Evolutionary conservation across 305 asterid species (phyloP), one percentile per base, ranked within the genome.

Genomic region (Solanum hybrid): DNA sequence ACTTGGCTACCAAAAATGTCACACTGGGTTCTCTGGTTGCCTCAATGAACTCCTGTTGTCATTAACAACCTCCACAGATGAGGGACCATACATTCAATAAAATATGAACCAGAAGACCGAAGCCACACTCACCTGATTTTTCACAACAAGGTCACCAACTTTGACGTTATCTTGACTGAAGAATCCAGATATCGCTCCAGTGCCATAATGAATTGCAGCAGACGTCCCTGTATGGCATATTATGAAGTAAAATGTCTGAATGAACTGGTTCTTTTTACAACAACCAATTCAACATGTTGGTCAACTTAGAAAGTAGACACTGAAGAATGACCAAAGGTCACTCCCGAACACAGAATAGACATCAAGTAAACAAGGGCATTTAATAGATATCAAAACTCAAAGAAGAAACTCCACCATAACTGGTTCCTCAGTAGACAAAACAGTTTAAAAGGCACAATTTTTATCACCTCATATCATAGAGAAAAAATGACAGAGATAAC

Each of bases 11-110:
- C 92, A 97, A 86, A 93, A 96, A 97, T 29, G 98, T 94, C 32
- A 96, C 91, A 89, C 99, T 90, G 72, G 99, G 99, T 90, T 97
- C 99, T 87, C 92, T 93, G 17, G 99, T 95, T 79, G 99, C 98
- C 94, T 97, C 99, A n/a, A 97, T 97, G 88, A 97, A 96, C 84
- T 93, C 98, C 99, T 96, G 92, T 81, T 26, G 80, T 85, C 87
- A 38, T 85, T 51, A 84, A 89, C 64, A 36, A 42, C 56, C 56
- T 29, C 66, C 19, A 71, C 17, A 6, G 29, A 84, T 84, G 75
- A 84, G 42, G 36, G 87, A 84, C 73, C 19, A 84, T 3, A 84
- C 31, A 17, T 19, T 19, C 31, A 27, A 51, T 4, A 88, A 79
- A 56, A 11, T n/a, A 56, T 22, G 66, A 31, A 8, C 76, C 36